A percentile compares a stretch with the other conserved stretches of the same genome.
phyloP scores from a whole-genome alignment of 352 stramenopile species.

The Phytophthora capsici region DNA sequence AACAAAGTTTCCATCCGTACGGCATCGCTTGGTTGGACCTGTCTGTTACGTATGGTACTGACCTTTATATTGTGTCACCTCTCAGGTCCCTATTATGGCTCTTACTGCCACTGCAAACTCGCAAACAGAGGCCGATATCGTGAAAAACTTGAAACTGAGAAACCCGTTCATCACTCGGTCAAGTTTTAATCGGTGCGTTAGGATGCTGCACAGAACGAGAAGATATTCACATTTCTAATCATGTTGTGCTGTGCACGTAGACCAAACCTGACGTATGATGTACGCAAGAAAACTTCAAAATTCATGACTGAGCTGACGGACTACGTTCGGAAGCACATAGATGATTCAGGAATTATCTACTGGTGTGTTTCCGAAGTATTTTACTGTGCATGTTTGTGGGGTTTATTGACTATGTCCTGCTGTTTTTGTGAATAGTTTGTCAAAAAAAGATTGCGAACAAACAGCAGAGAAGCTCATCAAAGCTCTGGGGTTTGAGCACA shows the following conservation, averaged over 20 bases:
- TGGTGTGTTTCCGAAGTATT: constrained; percentile 48
- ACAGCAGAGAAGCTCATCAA: constrained; percentile 84
- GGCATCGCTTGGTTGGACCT: constrained; percentile 3
- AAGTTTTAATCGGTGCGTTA: constrained; percentile 83
- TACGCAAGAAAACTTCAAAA: constrained; percentile 80
- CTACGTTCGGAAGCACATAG: constrained; percentile 81
- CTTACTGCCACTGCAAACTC: constrained; percentile 88
- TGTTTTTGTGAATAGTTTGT: constrained; percentile 55
- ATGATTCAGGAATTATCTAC: constrained; percentile 91
- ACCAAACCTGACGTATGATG: constrained; percentile 86
- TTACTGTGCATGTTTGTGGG: neutral
- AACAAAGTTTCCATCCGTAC: constrained; percentile 92
- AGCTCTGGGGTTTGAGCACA: constrained; percentile 75
- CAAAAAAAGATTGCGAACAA: constrained; percentile 89
- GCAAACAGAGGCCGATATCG: constrained; percentile 86
- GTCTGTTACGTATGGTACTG: neutral
- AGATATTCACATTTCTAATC: constrained; percentile 11
- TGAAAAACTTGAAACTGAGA: constrained; percentile 72
- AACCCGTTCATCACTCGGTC: constrained; percentile 84
- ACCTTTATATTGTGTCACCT: neutral
- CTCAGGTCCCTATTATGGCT: constrained; percentile 87
- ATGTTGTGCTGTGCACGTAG: constrained; percentile 30
- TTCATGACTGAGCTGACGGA: constrained; percentile 84
- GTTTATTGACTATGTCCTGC: too few species aligned
- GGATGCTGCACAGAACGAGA: neutral